Evolutionary conservation across 345 rosid species (phyloP).

Genomic region (Anastatica hierochuntica): DNA sequence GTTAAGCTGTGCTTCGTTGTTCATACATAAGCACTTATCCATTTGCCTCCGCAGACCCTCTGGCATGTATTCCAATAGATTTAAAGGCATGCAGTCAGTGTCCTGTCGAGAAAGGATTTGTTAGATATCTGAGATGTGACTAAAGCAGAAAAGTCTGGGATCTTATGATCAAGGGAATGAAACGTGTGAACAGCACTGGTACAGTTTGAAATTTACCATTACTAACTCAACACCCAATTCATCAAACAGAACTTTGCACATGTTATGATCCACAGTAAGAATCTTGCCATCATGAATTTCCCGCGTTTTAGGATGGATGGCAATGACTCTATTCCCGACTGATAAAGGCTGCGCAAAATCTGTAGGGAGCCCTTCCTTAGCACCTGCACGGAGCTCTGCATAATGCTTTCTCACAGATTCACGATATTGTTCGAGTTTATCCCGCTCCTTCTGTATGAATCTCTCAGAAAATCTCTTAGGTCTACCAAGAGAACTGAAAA

Average conservation of each 20-base stretch:
- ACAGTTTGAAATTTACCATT: constrained; percentile 40
- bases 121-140: not conserved
- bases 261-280: constrained; percentile 70
- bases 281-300: constrained; percentile 82
- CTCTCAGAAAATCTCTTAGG: constrained; percentile 86
- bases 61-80: constrained; percentile 74
- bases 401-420: constrained; percentile 80
- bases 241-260: constrained; percentile 71
- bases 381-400: constrained; percentile 55
- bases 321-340: constrained; percentile 77
- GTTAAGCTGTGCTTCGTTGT: constrained; percentile 38
- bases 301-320: constrained; percentile 79
- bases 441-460: constrained; percentile 68
- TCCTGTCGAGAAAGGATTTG: constrained; percentile 42
- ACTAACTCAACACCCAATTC: constrained; percentile 76
- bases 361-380: constrained; percentile 66
- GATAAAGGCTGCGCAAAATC: constrained; percentile 81
- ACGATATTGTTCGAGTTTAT: constrained; percentile 76
- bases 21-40: constrained; percentile 28
- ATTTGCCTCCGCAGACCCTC: constrained; percentile 63
- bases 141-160: no score
- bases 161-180: no score
- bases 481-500: constrained; percentile 89
- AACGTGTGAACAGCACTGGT: not conserved
- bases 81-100: constrained; percentile 91